phyloP scores from a whole-genome alignment of 2,329 filamentous ascomycete genomes.

The Didymella segeticola region DNA sequence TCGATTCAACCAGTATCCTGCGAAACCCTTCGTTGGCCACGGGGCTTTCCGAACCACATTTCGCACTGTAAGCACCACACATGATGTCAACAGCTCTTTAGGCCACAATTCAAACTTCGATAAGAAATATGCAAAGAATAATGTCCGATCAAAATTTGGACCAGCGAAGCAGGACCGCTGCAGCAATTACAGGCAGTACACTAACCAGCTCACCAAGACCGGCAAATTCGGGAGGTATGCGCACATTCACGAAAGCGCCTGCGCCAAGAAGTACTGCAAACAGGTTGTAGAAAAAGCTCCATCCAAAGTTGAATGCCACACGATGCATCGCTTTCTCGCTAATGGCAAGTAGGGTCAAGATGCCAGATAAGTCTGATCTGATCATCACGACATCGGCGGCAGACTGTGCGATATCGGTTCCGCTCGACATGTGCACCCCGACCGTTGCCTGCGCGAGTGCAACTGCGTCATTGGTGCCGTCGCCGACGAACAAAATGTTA shows the following conservation, averaged over 20 bases:
- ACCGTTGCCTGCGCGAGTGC: constrained; percentile 74
- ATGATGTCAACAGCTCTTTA: background rate
- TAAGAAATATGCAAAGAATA: background rate
- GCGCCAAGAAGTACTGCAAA: constrained; percentile 71
- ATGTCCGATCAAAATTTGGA: constrained; percentile 20
- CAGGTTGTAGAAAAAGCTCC: constrained; percentile 74
- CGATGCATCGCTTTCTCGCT: constrained; percentile 51
- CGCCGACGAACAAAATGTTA: constrained; percentile 72
- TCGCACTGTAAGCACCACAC: background rate
- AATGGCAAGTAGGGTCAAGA: constrained; percentile 65
- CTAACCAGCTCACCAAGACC: constrained; percentile 77
- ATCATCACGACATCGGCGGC: constrained; percentile 75
- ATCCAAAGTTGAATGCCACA: constrained; percentile 71
- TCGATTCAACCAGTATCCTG: background rate
- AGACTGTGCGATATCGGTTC: constrained; percentile 66
- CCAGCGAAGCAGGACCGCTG: constrained; percentile 58
- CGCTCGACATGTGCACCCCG: constrained; percentile 71
- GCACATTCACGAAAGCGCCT: constrained; percentile 60
- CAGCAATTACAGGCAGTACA: constrained; percentile 71
- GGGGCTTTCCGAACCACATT: background rate
- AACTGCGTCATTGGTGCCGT: constrained; percentile 82
- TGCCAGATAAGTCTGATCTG: constrained; percentile 59
- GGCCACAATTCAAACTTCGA: background rate
- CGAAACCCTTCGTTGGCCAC: background rate
- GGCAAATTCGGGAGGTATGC: constrained; percentile 70